These are phyloP conservation scores for Cinchona pubescens DNA, from an alignment of 257 asterid species.

Conservation along the genomic window DNA sequence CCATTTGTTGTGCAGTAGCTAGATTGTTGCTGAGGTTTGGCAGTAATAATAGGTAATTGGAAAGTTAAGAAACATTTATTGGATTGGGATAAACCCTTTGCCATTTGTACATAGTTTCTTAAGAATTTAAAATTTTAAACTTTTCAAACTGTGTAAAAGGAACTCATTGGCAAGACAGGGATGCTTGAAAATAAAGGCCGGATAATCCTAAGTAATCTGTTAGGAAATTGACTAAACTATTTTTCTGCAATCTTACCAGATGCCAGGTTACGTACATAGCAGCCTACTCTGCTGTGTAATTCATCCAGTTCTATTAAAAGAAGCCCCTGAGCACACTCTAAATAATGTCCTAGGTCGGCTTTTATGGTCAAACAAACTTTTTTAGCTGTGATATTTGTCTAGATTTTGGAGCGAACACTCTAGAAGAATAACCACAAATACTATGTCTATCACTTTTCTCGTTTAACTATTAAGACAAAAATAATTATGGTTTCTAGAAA, in stretches of 20 bases:
- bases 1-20: neutral
- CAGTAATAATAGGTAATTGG: neutral
- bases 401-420: neutral
- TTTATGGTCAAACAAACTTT: neutral
- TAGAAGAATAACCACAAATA: neutral
- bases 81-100: neutral
- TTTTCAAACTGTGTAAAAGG: neutral
- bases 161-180: neutral
- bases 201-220: neutral
- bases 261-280: neutral
- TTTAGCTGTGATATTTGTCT: neutral
- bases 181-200: neutral
- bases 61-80: neutral
- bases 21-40: neutral
- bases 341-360: neutral
- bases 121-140: neutral
- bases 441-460: neutral
- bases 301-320: neutral
- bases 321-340: no score
- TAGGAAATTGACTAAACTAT: neutral
- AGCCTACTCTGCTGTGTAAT: neutral
- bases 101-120: neutral
- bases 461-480: no score
- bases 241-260: neutral
- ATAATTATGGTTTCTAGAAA: neutral